Conservation (phyloP, 345 rosid species). For the Durio zibethinus region DNA sequence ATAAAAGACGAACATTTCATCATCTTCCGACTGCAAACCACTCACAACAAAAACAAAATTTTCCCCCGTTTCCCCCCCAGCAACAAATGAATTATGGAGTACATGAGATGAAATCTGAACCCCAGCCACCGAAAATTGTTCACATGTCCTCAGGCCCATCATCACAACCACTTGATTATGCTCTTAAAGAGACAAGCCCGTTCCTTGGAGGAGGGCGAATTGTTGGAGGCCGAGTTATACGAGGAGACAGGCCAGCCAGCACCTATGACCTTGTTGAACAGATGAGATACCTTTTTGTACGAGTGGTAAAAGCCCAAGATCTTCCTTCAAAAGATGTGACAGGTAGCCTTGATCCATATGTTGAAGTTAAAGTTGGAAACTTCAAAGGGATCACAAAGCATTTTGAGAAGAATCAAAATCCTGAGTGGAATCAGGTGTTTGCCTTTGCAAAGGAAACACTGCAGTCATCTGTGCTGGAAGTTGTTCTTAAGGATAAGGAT, state of each 20-base stretch:
- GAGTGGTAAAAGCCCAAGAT: constrained; percentile 82
- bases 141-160: constrained; percentile 41
- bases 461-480: constrained; percentile 68
- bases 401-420: constrained; percentile 69
- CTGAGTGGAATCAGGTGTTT: constrained; percentile 88
- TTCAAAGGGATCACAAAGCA: constrained; percentile 67
- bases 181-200: constrained; percentile 82
- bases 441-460: constrained; percentile 69
- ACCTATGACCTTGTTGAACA: constrained; percentile 90
- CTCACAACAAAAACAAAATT: constrained; percentile 25
- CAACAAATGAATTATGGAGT: constrained; percentile 35
- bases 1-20: constrained; percentile 39
- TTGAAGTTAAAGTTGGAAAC: constrained; percentile 85
- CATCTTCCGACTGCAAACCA: constrained; percentile 38
- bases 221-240: constrained; percentile 76
- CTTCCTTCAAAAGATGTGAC: constrained; percentile 69
- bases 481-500: constrained; percentile 77
- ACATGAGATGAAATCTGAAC: constrained; percentile 50
- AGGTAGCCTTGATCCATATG: constrained; percentile 83
- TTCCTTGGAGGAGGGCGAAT: constrained; percentile 72
- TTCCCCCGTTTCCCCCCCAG: constrained; percentile 20
- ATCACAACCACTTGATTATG: constrained; percentile 55
- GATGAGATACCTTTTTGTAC: constrained; percentile 79
- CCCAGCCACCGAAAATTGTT: constrained; percentile 37
- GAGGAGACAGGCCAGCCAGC: constrained; percentile 48